These are phyloP conservation scores for Fraxinus sp. DNA, from an alignment of 305 asterid species.

Conservation along the genomic window DNA sequence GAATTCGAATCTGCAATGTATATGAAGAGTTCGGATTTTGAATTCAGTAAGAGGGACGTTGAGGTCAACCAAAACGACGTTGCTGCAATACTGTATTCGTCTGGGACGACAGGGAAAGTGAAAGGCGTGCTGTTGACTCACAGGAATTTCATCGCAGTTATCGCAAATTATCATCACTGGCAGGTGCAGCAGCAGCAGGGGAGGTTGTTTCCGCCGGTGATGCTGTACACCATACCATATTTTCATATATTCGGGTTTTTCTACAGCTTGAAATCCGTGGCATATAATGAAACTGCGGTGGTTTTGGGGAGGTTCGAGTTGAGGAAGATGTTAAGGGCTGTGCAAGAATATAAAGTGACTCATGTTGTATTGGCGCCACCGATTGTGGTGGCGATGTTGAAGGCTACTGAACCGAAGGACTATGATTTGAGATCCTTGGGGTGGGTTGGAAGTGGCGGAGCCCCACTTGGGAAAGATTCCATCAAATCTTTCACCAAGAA, in stretches of 20 bases:
- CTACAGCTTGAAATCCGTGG: conserved; percentile 39
- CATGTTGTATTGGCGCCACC: conserved; percentile 55
- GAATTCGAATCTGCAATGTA: conserved; percentile 46
- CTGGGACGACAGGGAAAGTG: conserved; percentile 62
- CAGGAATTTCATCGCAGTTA: conserved; percentile 43
- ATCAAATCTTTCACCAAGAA: conserved; percentile 31
- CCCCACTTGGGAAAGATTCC: conserved; percentile 43
- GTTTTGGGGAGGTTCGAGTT: conserved; percentile 49
- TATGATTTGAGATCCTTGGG: conserved; percentile 46
- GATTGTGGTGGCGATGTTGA: conserved; percentile 49
- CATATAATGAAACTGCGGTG: conserved; percentile 46
- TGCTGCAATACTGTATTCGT: conserved; percentile 62
- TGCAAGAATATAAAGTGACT: conserved; percentile 46
- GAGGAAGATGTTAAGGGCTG: conserved; percentile 43
- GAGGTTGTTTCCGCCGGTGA: conserved; percentile 32
- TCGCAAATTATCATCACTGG: conserved; percentile 22
- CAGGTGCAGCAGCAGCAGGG: background rate
- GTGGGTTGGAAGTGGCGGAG: conserved; percentile 47
- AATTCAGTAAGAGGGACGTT: conserved; percentile 4
- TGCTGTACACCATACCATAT: conserved; percentile 39
- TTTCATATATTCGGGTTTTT: conserved; percentile 56
- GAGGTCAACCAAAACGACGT: conserved; percentile 41
- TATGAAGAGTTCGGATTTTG: background rate
- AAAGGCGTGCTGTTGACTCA: conserved; percentile 58
- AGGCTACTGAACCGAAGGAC: conserved; percentile 27